phyloP scores from a whole-genome alignment of 2,329 filamentous ascomycete genomes.

The Xylaria polymorpha region DNA sequence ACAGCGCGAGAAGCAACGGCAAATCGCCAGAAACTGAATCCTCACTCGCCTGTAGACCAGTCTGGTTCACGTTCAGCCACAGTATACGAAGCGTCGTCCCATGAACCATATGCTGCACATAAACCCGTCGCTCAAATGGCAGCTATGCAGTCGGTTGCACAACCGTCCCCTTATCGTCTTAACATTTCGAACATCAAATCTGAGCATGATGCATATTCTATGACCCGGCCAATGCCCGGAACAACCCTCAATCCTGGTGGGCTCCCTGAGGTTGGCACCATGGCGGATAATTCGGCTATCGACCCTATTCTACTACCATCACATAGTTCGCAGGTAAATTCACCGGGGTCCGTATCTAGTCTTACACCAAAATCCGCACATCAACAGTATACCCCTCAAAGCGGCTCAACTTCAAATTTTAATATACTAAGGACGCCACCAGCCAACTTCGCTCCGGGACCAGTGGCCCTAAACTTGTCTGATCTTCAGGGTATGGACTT shows the following conservation, averaged over 20 bases:
- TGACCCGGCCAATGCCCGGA: constrained; percentile 56
- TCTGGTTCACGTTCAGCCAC: constrained; percentile 40
- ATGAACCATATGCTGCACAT: constrained; percentile 44
- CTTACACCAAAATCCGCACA: constrained; percentile 51
- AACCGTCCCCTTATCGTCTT: constrained; percentile 47
- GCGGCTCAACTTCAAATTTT: constrained; percentile 41
- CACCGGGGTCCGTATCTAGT: constrained; percentile 51
- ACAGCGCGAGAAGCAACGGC: constrained; percentile 50
- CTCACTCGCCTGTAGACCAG: constrained; percentile 42
- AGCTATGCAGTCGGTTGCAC: constrained; percentile 42
- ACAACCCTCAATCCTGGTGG: constrained; percentile 54
- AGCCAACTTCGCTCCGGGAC: constrained; percentile 48
- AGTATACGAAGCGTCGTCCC: constrained; percentile 40
- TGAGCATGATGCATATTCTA: constrained; percentile 55
- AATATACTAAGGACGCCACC: constrained; percentile 45
- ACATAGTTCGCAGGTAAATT: constrained; percentile 53
- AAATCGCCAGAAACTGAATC: constrained; percentile 44
- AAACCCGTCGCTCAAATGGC: constrained; percentile 43
- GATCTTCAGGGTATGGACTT: constrained; percentile 67
- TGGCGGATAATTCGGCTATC: constrained; percentile 52
- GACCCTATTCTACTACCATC: constrained; percentile 61
- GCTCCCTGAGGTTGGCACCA: constrained; percentile 52
- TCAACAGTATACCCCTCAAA: constrained; percentile 40
- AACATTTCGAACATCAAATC: constrained; percentile 51
- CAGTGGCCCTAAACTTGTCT: constrained; percentile 53